Evolutionary conservation across 192 early-diverging fungal species (phyloP), one percentile per base, ranked within the genome.

Genomic region (Coemansia sp.): DNA sequence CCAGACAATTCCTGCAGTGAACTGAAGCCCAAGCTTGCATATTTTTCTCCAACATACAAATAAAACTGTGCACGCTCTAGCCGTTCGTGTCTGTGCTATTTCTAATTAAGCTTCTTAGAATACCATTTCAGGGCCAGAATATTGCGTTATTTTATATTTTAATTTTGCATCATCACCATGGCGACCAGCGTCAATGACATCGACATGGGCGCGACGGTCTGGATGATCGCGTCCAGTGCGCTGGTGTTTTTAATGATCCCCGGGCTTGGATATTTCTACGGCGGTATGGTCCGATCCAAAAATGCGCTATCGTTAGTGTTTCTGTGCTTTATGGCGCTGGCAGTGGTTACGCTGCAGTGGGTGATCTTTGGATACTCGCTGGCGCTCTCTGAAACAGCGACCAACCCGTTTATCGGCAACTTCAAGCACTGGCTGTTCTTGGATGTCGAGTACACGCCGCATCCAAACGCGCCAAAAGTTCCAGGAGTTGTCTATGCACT

Each of bases 291-390:
- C 8, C 84, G 88, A 56, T 84, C 81, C 71, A 91, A 91, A 67
- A 89, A 91, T 64, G 89, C 89, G 4, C 76, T 91, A n/a, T 91
- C 89, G 11, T 70, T 91, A 9, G 89, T 91, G 70, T 86, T 87
- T 71, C 74, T 90, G 23, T 84, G 84, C 42, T 81, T 89, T 67
- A 63, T 93, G 38, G 79, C 88, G 24, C 79, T 91, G 21, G 91
- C 87, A 4, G 73, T 91, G 12, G 87, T 90, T 17, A 85, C 86
- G 37, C 61, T 92, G 51, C 85, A 90, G 70, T 93, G 89, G 88
- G 90, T 85, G 23, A 51, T 89, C 20, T 87, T 77, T 71, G 89
- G 88, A 1, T 92, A 86, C 63, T 89, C 87, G 24, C 76, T 92
- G 55, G 84, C 88, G 0, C 82, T 90, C 63, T 87, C 85, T 1